phyloP scores from a whole-genome alignment of 192 early-diverging fungal species.

The Allomyces javanicus region DNA sequence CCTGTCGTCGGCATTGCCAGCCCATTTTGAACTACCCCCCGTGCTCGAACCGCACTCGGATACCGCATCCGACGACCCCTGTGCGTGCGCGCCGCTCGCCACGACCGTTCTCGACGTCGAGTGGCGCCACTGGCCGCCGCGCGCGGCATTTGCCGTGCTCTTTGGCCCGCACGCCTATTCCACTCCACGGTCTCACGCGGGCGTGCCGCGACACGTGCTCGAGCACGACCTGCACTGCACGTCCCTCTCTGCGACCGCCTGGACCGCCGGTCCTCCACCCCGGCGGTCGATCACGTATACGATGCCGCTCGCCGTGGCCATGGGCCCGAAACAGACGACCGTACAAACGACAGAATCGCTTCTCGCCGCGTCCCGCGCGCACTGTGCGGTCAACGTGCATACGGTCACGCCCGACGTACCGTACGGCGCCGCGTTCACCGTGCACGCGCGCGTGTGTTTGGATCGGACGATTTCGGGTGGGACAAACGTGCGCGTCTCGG shows the following conservation, averaged over 20 bases:
- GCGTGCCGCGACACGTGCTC: not conserved
- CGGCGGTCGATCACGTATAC: conserved; percentile 16
- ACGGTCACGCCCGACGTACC: conserved; percentile 26
- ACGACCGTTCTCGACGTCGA: not conserved
- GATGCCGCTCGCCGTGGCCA: conserved; percentile 13
- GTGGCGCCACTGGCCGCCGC: not conserved
- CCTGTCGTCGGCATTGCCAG: not conserved
- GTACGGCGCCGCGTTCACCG: conserved; percentile 21
- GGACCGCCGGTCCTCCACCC: conserved; percentile 2
- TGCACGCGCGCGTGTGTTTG: conserved; percentile 21
- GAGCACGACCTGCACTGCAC: not conserved
- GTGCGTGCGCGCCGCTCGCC: not conserved
- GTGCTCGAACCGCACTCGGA: not conserved
- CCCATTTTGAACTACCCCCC: not conserved
- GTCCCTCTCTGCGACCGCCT: not conserved
- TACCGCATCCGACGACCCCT: not conserved
- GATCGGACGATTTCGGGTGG: not conserved
- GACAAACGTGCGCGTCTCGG: conserved; percentile 14
- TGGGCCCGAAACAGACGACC: conserved; percentile 16
- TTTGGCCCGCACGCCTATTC: not conserved
- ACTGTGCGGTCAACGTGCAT: conserved; percentile 16
- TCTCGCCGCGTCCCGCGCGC: conserved; percentile 10
- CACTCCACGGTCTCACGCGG: not conserved
- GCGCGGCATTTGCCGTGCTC: not conserved
- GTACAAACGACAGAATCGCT: conserved; percentile 18